phyloP scores from a whole-genome alignment of 352 stramenopile species.

The Globisporangium nodosum region DNA sequence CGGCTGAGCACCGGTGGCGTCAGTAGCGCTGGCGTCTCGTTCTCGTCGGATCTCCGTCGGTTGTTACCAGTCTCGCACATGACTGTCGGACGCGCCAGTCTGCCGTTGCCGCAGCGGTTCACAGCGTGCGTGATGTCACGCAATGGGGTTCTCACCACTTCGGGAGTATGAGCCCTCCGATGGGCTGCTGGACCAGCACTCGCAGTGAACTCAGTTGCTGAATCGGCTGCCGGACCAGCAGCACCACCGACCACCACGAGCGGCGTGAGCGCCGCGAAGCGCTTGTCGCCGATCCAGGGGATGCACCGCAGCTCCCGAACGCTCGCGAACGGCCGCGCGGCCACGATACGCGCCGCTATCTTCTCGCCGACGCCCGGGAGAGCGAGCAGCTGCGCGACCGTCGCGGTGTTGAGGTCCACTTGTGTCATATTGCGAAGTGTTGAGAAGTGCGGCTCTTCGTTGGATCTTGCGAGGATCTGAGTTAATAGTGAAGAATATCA shows the following conservation, averaged over 20 bases:
- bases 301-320: constrained; percentile 34
- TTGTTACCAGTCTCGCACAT: too few relatives aligned
- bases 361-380: constrained; percentile 40
- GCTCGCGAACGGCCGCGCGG: constrained; percentile 31
- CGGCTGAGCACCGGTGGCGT: constrained; percentile 14
- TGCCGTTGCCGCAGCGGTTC: too few relatives aligned
- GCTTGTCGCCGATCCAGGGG: constrained; percentile 35
- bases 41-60: too few relatives aligned
- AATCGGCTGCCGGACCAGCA: neutral
- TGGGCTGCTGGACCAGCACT: too few relatives aligned
- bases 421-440: too few relatives aligned
- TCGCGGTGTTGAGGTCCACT: constrained; percentile 33
- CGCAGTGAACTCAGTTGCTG: too few relatives aligned
- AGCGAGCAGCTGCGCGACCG: constrained; percentile 22
- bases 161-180: too few relatives aligned
- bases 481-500: neutral
- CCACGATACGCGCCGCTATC: constrained; percentile 34
- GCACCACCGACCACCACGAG: neutral
- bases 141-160: too few relatives aligned
- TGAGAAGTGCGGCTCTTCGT: too few relatives aligned
- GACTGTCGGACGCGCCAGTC: too few relatives aligned
- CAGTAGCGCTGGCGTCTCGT: neutral
- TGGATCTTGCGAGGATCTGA: neutral
- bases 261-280: constrained; percentile 12
- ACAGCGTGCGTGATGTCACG: too few relatives aligned